Percentiles rank a stretch among this genome's conserved stretches.
Evolutionary conservation across 768 basidiomycete genomes (phyloP).

Genomic region (Artomyces pyxidatus): DNA sequence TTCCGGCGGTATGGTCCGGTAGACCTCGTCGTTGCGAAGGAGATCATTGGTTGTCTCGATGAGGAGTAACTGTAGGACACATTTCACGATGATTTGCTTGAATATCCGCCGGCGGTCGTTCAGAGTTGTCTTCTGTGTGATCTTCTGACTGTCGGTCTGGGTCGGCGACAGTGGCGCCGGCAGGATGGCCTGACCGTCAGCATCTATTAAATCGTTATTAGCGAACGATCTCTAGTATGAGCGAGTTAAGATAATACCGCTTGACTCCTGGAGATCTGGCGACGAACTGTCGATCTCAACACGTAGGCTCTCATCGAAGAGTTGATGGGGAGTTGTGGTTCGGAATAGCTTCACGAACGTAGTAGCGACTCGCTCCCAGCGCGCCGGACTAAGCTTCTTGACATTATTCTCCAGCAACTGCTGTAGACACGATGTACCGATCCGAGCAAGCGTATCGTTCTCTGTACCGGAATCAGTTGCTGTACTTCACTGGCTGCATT

Average conservation of each 20-base stretch:
- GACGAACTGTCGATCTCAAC: constrained; percentile 63
- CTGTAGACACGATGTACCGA: constrained; percentile 96
- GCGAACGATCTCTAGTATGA: not conserved
- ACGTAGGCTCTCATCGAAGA: constrained; percentile 91
- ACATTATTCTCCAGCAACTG: constrained; percentile 93
- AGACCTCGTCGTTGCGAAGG: constrained; percentile 86
- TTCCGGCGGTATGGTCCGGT: constrained; percentile 88
- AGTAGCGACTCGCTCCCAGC: constrained; percentile 88
- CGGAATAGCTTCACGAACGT: constrained; percentile 96
- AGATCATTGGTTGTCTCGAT: constrained; percentile 98
- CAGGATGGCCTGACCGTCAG: constrained; percentile 60
- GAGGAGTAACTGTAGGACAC: constrained; percentile 89
- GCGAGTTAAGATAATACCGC: constrained; percentile 14
- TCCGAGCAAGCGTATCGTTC: constrained; percentile 95
- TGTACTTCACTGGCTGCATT: not conserved
- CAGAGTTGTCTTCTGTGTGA: constrained; percentile 45
- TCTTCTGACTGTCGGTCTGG: constrained; percentile 39
- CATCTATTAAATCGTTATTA: constrained; percentile 35
- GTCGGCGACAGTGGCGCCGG: constrained; percentile 83
- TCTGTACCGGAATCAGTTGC: constrained; percentile 41
- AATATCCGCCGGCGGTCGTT: constrained; percentile 78
- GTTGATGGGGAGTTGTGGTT: constrained; percentile 93
- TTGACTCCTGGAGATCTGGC: constrained; percentile 44
- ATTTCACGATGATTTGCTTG: constrained; percentile 99
- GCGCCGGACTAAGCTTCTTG: constrained; percentile 67